These are phyloP conservation scores for Kwoniella mangroviensis DNA, from an alignment of 768 basidiomycete species.

Conservation along the genomic window DNA sequence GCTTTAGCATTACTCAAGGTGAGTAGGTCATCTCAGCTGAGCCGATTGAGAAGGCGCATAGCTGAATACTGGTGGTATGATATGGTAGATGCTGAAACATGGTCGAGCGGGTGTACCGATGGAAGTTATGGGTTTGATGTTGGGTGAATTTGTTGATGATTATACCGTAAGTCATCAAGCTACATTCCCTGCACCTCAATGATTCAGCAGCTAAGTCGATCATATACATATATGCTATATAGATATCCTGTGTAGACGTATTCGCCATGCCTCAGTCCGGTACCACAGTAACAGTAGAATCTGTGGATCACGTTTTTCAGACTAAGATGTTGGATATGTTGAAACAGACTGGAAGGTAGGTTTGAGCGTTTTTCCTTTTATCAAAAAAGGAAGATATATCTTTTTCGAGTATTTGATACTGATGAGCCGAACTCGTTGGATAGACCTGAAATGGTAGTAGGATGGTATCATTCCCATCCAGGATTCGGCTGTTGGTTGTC, in stretches of 20 bases:
- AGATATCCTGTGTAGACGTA: constrained; percentile 77
- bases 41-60: background rate
- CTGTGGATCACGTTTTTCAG: constrained; percentile 98
- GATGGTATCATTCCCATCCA: constrained; percentile 99
- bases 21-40: constrained; percentile 22
- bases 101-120: constrained; percentile 98
- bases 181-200: background rate
- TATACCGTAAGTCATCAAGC: constrained; percentile 63
- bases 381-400: background rate
- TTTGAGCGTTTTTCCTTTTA: constrained; percentile 1
- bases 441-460: constrained; percentile 95
- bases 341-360: constrained; percentile 95
- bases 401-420: background rate
- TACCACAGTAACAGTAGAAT: constrained; percentile 95
- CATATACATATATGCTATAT: background rate
- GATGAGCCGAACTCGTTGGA: background rate
- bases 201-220: background rate
- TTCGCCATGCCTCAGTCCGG: constrained; percentile 99
- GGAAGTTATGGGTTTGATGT: constrained; percentile 95
- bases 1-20: constrained; percentile 96
- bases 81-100: constrained; percentile 91
- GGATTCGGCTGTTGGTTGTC: constrained; percentile 99
- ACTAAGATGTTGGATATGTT: constrained; percentile 98
- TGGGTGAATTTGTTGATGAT: constrained; percentile 98
- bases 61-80: constrained; percentile 11